These are phyloP conservation scores for Mycena filopes DNA, from an alignment of 768 basidiomycete species.

Conservation along the genomic window DNA sequence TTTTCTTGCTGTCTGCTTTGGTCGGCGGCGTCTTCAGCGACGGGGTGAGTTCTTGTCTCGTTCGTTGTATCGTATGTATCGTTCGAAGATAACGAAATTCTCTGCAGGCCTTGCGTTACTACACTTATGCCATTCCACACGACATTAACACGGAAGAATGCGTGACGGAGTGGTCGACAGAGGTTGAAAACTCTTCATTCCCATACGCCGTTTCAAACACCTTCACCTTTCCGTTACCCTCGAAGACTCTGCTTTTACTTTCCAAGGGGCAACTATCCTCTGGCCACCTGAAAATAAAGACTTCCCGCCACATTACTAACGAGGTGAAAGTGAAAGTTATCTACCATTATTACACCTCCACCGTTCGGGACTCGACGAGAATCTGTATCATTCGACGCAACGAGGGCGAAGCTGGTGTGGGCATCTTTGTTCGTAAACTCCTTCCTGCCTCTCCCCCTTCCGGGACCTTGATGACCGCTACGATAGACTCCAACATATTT, in stretches of 20 bases:
- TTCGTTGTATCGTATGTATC: background rate
- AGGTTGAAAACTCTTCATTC: constrained; percentile 3
- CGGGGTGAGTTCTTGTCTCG: constrained; percentile 5
- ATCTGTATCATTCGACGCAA: constrained; percentile 43
- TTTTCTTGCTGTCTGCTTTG: constrained; percentile 17
- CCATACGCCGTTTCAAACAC: constrained; percentile 28
- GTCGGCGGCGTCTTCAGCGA: constrained; percentile 11
- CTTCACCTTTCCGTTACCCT: constrained; percentile 37
- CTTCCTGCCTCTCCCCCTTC: too few relatives aligned
- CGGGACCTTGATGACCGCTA: background rate
- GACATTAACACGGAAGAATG: constrained; percentile 13
- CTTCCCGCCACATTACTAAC: constrained; percentile 37
- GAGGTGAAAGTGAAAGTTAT: constrained; percentile 40
- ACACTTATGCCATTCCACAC: constrained; percentile 19
- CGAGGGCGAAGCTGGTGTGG: constrained; percentile 44
- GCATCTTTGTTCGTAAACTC: constrained; percentile 46
- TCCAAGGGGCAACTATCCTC: constrained; percentile 38
- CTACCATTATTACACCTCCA: constrained; percentile 33
- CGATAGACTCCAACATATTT: constrained; percentile 44
- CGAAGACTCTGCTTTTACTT: constrained; percentile 42
- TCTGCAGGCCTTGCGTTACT: constrained; percentile 12
- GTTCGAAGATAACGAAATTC: constrained; percentile 5
- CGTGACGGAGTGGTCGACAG: constrained; percentile 17
- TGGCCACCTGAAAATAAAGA: constrained; percentile 40
- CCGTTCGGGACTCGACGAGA: constrained; percentile 40